Conservation (phyloP, 805 yeast species). For the Isabelozyma pseudorhagii region DNA sequence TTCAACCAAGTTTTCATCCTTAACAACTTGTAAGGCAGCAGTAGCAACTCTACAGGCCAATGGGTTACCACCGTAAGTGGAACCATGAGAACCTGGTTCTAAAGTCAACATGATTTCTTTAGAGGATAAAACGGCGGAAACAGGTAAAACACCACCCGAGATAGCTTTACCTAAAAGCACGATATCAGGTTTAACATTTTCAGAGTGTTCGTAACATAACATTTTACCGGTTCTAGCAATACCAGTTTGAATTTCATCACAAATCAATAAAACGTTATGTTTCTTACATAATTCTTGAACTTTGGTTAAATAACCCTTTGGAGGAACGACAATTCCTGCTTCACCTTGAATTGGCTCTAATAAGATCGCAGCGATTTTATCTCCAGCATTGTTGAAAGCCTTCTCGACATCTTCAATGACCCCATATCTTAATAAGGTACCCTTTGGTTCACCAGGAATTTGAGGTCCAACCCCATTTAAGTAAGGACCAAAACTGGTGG, state of each 20-base stretch:
- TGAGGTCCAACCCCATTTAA: conserved; percentile 78
- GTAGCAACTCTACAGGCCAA: conserved; percentile 89
- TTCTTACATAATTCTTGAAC: conserved; percentile 75
- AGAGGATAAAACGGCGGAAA: conserved; percentile 88
- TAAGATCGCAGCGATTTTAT: conserved; percentile 83
- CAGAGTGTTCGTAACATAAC: conserved; percentile 85
- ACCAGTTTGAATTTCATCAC: conserved; percentile 98
- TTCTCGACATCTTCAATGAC: conserved; percentile 79
- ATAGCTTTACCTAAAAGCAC: conserved; percentile 91
- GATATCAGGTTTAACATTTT: conserved; percentile 79
- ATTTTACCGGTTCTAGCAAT: conserved; percentile 95
- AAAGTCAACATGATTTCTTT: conserved; percentile 83
- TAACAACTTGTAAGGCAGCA: conserved; percentile 88
- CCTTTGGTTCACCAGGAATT: conserved; percentile 68
- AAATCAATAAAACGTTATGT: conserved; percentile 83
- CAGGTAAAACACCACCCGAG: conserved; percentile 93
- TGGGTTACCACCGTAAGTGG: conserved; percentile 98
- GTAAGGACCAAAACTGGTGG: conserved; percentile 86
- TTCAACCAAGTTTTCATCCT: conserved; percentile 81
- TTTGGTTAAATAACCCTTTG: conserved; percentile 67
- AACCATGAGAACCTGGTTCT: conserved; percentile 96
- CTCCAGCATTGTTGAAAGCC: conserved; percentile 81
- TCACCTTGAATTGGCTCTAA: conserved; percentile 98
- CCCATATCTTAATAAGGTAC: conserved; percentile 72
- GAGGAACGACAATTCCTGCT: conserved; percentile 96